phyloP scores from a whole-genome alignment of 495 filamentous ascomycete species.

The Bacidia rubella region DNA sequence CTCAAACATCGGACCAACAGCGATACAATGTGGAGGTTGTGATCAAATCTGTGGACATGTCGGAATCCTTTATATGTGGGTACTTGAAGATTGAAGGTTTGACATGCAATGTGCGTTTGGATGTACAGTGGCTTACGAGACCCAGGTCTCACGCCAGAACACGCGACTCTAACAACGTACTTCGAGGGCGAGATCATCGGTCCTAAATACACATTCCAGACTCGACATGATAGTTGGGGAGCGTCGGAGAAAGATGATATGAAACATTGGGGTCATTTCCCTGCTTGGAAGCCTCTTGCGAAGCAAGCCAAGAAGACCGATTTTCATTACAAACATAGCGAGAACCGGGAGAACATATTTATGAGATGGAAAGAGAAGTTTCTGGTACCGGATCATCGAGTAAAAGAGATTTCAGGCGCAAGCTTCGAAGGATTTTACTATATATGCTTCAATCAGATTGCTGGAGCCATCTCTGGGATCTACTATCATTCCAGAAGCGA shows the following conservation, averaged over 20 bases:
- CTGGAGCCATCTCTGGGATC: constrained; percentile 75
- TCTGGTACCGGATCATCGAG: constrained; percentile 87
- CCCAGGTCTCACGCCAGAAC: constrained; percentile 81
- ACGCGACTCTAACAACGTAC: constrained; percentile 91
- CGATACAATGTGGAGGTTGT: constrained; percentile 93
- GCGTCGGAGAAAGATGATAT: constrained; percentile 85
- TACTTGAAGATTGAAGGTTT: constrained; percentile 92
- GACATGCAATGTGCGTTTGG: constrained; percentile 17
- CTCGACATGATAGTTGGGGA: constrained; percentile 81
- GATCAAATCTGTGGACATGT: constrained; percentile 91
- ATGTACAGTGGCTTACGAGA: constrained; percentile 15
- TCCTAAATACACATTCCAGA: constrained; percentile 83
- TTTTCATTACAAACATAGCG: constrained; percentile 51
- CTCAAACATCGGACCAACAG: constrained; percentile 81
- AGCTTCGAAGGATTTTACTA: constrained; percentile 99
- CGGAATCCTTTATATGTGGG: constrained; percentile 88
- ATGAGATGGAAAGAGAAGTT: constrained; percentile 99
- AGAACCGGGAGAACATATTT: constrained; percentile 80
- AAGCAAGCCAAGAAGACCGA: constrained; percentile 68
- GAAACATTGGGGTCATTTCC: constrained; percentile 86
- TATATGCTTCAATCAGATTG: constrained; percentile 92
- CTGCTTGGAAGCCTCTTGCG: constrained; percentile 65
- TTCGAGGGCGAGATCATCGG: constrained; percentile 99
- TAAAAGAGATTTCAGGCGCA: constrained; percentile 77
- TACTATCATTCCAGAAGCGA: constrained; percentile 98